A percentile compares a stretch with the other conserved stretches of the same genome.
Conservation (phyloP, 352 stramenopile genomes). For the Plasmopara halstedii region DNA sequence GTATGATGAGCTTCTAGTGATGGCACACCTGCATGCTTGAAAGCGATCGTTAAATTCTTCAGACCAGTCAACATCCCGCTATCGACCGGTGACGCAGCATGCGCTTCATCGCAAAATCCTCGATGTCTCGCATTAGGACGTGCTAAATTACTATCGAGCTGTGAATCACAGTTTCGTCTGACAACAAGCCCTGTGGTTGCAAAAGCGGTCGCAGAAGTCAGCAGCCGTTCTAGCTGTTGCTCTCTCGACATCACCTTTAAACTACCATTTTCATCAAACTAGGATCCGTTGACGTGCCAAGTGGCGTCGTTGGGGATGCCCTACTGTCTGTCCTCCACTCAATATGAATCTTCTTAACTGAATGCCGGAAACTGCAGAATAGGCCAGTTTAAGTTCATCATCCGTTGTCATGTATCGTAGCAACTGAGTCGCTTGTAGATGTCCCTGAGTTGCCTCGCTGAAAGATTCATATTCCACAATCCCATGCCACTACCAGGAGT, state of each 20-base stretch:
- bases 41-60: constrained; percentile 34
- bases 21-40: constrained; percentile 23
- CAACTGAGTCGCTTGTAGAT: constrained; percentile 13
- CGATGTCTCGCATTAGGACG: constrained; percentile 9
- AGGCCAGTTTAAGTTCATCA: constrained; percentile 72
- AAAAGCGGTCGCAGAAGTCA: constrained; percentile 8
- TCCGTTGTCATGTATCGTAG: constrained; percentile 34
- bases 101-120: constrained; percentile 10
- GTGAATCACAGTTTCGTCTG: constrained; percentile 28
- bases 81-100: constrained; percentile 2
- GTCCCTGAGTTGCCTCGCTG: constrained; percentile 15
- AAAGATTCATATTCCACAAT: constrained; percentile 55
- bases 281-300: constrained; percentile 14
- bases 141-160: constrained; percentile 2
- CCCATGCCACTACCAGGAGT: constrained; percentile 35
- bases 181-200: constrained; percentile 15
- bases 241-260: constrained; percentile 12
- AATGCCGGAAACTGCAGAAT: constrained; percentile 54
- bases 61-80: not conserved
- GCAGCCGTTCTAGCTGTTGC: constrained; percentile 35
- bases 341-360: constrained; percentile 67
- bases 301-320: constrained; percentile 38
- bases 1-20: constrained; percentile 14
- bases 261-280: constrained; percentile 29
- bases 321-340: constrained; percentile 49